Percentiles rank a stretch among this genome's conserved stretches.
Conservation (phyloP, 768 basidiomycete species). For the Galerina sulciceps region DNA sequence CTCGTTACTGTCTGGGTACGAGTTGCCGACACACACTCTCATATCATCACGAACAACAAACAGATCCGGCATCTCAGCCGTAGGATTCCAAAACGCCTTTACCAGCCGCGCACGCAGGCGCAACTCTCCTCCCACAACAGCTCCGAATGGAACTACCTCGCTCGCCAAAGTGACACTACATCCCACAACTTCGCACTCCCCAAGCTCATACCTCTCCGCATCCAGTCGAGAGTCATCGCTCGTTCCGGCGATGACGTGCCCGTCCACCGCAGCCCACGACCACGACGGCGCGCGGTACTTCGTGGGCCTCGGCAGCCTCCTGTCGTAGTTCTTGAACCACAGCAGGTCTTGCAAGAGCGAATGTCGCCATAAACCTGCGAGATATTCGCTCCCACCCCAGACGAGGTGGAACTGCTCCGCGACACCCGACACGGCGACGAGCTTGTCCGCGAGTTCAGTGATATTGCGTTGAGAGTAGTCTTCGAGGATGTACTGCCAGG, state of each 20-base stretch:
- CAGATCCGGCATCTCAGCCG: neutral
- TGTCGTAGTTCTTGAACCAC: neutral
- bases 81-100: neutral
- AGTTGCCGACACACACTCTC: too few relatives aligned
- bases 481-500: slow-evolving; percentile 5
- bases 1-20: too few relatives aligned
- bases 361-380: slow-evolving; percentile 3
- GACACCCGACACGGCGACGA: neutral
- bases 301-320: neutral
- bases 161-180: slow-evolving; percentile 1
- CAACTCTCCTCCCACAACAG: neutral
- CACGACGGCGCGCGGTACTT: slow-evolving; percentile 9
- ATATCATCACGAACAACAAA: too few relatives aligned
- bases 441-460: slow-evolving; percentile 3
- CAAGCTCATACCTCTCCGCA: neutral
- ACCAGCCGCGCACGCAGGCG: neutral
- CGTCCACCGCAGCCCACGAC: slow-evolving; percentile 12
- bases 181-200: neutral
- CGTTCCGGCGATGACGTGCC: neutral
- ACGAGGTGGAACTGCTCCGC: slow-evolving; percentile 1
- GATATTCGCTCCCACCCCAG: neutral
- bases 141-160: neutral
- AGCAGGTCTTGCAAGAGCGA: slow-evolving; percentile 7
- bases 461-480: slow-evolving; percentile 2
- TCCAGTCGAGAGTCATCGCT: slow-evolving; percentile 3